Percentiles rank a stretch among this genome's conserved stretches.
phyloP scores from a whole-genome alignment of 352 stramenopile species.

The Phytophthora cactorum region DNA sequence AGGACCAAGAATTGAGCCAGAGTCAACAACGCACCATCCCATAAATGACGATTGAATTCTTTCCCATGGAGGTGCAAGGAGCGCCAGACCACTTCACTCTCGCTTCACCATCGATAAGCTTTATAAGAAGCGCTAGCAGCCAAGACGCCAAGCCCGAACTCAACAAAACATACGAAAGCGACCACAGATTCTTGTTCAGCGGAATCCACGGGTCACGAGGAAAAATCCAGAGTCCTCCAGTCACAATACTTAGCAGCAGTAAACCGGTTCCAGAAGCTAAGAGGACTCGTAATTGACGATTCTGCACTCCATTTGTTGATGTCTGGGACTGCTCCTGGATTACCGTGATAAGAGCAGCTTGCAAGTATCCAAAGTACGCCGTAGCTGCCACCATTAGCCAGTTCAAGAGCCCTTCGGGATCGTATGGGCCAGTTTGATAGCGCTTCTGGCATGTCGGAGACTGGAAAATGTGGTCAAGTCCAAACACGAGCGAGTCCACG shows the following conservation, averaged over 20 bases:
- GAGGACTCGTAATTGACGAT: slow-evolving; percentile 6
- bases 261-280: slow-evolving; percentile 20
- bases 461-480: slow-evolving; percentile 63
- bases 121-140: slow-evolving; percentile 34
- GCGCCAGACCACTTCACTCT: slow-evolving; percentile 24
- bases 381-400: slow-evolving; percentile 72
- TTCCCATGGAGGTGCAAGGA: slow-evolving; percentile 56
- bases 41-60: slow-evolving; percentile 83
- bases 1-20: neutral
- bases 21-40: slow-evolving; percentile 46
- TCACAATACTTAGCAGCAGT: slow-evolving; percentile 8
- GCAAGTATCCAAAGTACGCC: slow-evolving; percentile 70
- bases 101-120: slow-evolving; percentile 24
- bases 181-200: slow-evolving; percentile 91
- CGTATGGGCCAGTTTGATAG: slow-evolving; percentile 70
- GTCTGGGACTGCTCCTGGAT: neutral
- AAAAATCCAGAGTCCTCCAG: slow-evolving; percentile 37
- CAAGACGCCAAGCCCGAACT: slow-evolving; percentile 47
- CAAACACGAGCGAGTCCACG: slow-evolving; percentile 72
- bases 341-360: slow-evolving; percentile 38
- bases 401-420: slow-evolving; percentile 84
- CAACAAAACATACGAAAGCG: slow-evolving; percentile 66
- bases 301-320: neutral
- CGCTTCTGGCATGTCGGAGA: slow-evolving; percentile 59
- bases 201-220: slow-evolving; percentile 49